These are phyloP conservation scores for Kernera saxatilis DNA, from an alignment of 345 rosid species.

Conservation along the genomic window DNA sequence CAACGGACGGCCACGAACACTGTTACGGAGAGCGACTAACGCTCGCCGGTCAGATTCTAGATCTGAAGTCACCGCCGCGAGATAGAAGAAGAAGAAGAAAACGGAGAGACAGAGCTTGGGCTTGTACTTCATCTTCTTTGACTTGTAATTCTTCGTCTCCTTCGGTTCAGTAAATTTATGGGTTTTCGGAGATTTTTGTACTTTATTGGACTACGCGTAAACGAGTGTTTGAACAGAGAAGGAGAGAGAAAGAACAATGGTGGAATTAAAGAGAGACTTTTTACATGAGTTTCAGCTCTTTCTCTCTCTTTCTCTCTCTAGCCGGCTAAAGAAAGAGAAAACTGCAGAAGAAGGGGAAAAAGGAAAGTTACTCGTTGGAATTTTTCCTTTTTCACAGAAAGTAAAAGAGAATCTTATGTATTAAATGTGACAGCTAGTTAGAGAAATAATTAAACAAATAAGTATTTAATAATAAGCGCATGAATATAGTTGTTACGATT, in stretches of 20 bases:
- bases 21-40: constrained; percentile 47
- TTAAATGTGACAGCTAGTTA: constrained; percentile 21
- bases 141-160: not conserved
- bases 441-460: not conserved
- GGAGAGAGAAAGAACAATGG: not conserved
- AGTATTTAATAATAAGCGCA: not conserved
- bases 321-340: constrained; percentile 21
- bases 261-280: not conserved
- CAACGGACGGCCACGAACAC: constrained; percentile 60
- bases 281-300: constrained; percentile 7
- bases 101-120: not conserved
- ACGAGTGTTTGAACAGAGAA: constrained; percentile 3
- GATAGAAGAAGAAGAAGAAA: not conserved
- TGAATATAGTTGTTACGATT: constrained; percentile 19
- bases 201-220: constrained; percentile 17
- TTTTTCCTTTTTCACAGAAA: constrained; percentile 6
- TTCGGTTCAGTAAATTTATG: not conserved
- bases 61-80: constrained; percentile 43
- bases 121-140: constrained; percentile 28
- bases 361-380: not conserved
- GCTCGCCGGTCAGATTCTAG: constrained; percentile 72
- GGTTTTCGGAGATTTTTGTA: not conserved
- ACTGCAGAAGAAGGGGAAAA: not conserved
- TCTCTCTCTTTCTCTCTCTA: not conserved
- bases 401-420: constrained; percentile 16